Base-by-base conservation (phyloP, 441 rosid genomes). In the Populus hybrid region DNA sequence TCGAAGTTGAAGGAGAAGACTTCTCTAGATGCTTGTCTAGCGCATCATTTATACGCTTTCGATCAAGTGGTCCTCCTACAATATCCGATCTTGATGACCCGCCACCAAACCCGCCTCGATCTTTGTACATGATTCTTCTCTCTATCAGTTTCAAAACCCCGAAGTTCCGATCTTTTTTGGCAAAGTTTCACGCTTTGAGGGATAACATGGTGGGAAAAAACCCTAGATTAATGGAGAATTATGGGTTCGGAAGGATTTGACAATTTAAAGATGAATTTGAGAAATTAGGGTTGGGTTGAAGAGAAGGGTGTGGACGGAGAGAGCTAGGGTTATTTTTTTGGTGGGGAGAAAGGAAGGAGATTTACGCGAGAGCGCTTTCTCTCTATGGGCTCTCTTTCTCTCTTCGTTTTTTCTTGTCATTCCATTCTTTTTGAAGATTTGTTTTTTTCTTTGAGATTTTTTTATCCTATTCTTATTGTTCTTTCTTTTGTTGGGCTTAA, bases 11-110 rank as follows among this genome's bases (percentile, higher is more conserved):
- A 71, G 98, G 92, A 11, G 97, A 92, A 12, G 95, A 87, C 87
- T 90, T 92, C 89, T 91, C 93, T 8, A 94, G 85, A 73, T 92
- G 98, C 88, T 90, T 94, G 81, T 94, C 97, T 75, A 94, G 86
- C 65, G 91, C 95, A 79, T 92, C 96, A 35, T 89, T 91, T 81
- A 94, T 90, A 72, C 96, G 90, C 84, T 89, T 89, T 50, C 94
- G 94, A 86, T 92, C 96, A 71, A 86, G 74, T 26, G 88, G 83
- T 38, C 89, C 91, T 16, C 88, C 89, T 2, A 88, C 87, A 32
- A 91, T 81, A 82, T 92, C 95, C 79, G 95, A 86, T 86, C 87
- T 84, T 85, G 90, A 90, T 0, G 94, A 85, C 23, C 85, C 90
- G 16, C 88, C 91, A 36, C 84, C 91, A 57, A 81, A 81, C 24